phyloP scores from a whole-genome alignment of 352 stramenopile genomes.

The Phytophthora foliorum region DNA sequence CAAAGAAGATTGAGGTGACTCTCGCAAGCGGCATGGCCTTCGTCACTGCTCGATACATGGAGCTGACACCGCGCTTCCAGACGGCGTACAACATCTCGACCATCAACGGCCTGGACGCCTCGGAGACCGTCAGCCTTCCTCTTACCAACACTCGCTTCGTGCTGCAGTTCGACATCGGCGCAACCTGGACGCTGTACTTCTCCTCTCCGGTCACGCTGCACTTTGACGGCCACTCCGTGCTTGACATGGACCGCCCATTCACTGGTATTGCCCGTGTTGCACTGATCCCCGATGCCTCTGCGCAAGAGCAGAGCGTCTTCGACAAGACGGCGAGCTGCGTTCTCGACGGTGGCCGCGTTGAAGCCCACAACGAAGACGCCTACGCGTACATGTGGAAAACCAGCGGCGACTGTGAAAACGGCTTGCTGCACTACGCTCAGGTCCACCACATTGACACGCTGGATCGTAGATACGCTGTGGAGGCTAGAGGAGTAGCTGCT shows the following conservation, averaged over 20 bases:
- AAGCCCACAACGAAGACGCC: slow-evolving; percentile 49
- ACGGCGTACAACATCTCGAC: slow-evolving; percentile 53
- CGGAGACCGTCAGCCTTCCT: slow-evolving; percentile 34
- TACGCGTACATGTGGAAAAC: slow-evolving; percentile 74
- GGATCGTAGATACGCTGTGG: slow-evolving; percentile 48
- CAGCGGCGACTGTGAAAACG: slow-evolving; percentile 58
- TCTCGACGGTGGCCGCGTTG: slow-evolving; percentile 54
- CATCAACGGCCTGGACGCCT: slow-evolving; percentile 56
- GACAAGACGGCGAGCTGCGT: slow-evolving; percentile 53
- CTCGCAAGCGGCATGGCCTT: slow-evolving; percentile 78
- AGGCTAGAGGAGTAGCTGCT: slow-evolving; percentile 41
- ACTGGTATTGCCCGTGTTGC: slow-evolving; percentile 45
- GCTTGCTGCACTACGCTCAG: slow-evolving; percentile 71
- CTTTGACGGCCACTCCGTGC: slow-evolving; percentile 46
- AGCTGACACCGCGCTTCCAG: slow-evolving; percentile 54
- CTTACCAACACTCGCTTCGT: slow-evolving; percentile 60
- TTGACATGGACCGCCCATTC: slow-evolving; percentile 45
- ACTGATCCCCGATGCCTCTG: slow-evolving; percentile 47
- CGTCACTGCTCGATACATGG: slow-evolving; percentile 58
- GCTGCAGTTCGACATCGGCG: slow-evolving; percentile 57
- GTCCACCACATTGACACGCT: slow-evolving; percentile 72
- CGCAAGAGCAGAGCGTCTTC: slow-evolving; percentile 45
- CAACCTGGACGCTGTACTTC: slow-evolving; percentile 72
- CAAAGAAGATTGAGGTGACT: slow-evolving; percentile 53
- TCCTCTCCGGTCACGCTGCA: slow-evolving; percentile 41